phyloP scores from a whole-genome alignment of 2,329 filamentous ascomycete species.

The Orbilia javanica region DNA sequence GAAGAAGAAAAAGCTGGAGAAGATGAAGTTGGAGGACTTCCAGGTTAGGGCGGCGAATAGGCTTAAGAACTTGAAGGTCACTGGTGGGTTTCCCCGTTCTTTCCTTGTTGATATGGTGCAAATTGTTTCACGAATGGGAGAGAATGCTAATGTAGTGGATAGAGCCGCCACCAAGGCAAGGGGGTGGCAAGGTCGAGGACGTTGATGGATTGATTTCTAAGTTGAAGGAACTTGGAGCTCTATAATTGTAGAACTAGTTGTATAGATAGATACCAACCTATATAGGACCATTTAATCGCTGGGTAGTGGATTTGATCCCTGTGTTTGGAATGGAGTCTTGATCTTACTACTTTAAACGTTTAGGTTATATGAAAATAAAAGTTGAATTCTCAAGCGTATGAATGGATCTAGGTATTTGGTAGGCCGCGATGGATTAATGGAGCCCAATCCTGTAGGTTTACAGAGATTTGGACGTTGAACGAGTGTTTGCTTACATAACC shows the following conservation, averaged over 20 bases:
- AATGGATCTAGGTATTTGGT: no score
- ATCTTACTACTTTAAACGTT: no score
- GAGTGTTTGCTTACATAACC: no score
- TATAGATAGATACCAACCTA: constrained; percentile 10
- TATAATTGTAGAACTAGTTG: constrained; percentile 70
- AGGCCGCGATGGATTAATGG: no score
- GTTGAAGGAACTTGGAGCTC: constrained; percentile 93
- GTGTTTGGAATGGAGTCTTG: neutral
- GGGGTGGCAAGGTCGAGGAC: constrained; percentile 96
- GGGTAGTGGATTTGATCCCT: neutral
- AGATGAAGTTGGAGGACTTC: constrained; percentile 86
- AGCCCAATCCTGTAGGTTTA: no score
- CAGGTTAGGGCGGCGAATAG: constrained; percentile 80
- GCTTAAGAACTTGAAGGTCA: constrained; percentile 90
- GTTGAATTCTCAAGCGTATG: no score
- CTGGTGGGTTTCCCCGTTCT: constrained; percentile 71
- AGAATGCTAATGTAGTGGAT: constrained; percentile 58
- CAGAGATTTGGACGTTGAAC: no score
- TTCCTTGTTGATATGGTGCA: neutral
- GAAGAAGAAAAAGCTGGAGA: constrained; percentile 99
- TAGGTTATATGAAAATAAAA: no score
- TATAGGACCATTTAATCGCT: neutral
- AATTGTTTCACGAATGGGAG: neutral
- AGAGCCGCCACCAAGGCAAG: constrained; percentile 89
- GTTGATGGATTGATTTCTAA: constrained; percentile 94